phyloP scores from a whole-genome alignment of 2,329 filamentous ascomycete species.

The Zymoseptoria brevis region DNA sequence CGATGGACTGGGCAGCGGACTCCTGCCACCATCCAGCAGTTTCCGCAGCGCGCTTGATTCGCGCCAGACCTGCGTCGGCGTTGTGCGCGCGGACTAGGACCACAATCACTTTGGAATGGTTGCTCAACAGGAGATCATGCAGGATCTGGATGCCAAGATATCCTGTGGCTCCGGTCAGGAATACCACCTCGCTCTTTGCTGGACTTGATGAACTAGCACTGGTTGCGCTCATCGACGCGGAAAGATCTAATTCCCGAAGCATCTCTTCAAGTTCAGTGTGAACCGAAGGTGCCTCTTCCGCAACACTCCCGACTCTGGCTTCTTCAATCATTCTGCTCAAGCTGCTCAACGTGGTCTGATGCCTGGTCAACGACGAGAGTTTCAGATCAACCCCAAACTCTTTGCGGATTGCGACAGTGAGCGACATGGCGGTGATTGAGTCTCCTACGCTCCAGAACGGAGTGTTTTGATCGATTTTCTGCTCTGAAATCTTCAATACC shows the following conservation, averaged over 20 bases:
- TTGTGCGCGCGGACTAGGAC: not conserved
- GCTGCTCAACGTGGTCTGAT: not conserved
- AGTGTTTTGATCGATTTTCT: not conserved
- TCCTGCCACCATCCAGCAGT: not conserved
- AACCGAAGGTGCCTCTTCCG: not conserved
- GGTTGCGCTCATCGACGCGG: not conserved
- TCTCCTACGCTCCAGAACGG: not conserved
- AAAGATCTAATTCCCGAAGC: not conserved
- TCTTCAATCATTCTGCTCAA: not conserved
- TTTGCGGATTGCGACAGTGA: not conserved
- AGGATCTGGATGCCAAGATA: not conserved
- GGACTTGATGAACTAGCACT: not conserved
- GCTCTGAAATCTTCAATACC: not conserved
- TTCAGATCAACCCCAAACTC: not conserved
- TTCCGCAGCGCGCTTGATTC: not conserved
- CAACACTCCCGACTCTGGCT: not conserved
- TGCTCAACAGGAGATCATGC: not conserved
- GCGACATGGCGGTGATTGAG: conserved; percentile 8
- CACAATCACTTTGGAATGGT: not conserved
- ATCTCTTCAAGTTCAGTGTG: not conserved
- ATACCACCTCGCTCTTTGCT: not conserved
- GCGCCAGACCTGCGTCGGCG: not conserved
- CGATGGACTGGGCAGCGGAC: not conserved
- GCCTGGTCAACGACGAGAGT: not conserved
- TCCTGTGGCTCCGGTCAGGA: not conserved